Percentiles rank a stretch among this genome's conserved stretches.
Conservation (phyloP, 768 basidiomycete genomes). For the Pulveroboletus sp. region DNA sequence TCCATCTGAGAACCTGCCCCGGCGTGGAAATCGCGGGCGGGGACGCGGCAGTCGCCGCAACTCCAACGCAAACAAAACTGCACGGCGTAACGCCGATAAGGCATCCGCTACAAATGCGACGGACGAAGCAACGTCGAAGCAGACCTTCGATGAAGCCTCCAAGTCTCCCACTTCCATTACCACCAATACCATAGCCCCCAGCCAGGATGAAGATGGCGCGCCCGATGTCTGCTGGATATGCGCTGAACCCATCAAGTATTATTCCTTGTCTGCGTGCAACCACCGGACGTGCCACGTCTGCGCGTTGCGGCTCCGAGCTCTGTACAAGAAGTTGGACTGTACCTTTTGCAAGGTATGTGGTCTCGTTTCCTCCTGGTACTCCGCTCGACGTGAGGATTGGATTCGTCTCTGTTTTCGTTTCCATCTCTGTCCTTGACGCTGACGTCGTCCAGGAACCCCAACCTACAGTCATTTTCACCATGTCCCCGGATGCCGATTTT, state of each 20-base stretch:
- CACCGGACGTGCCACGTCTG: constrained; percentile 96
- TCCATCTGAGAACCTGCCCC: constrained; percentile 1
- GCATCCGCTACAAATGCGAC: not conserved
- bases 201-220: constrained; percentile 34
- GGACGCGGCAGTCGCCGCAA: constrained; percentile 13
- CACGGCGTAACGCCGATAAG: constrained; percentile 3
- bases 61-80: constrained; percentile 4
- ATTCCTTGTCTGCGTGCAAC: constrained; percentile 83
- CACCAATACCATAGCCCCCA: constrained; percentile 5
- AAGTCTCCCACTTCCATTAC: not conserved
- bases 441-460: constrained; percentile 57
- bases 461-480: constrained; percentile 69
- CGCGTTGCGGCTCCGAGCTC: constrained; percentile 75
- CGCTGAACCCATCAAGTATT: constrained; percentile 90
- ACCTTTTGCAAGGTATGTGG: constrained; percentile 84
- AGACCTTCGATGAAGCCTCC: not conserved
- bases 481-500: constrained; percentile 58
- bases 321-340: constrained; percentile 93
- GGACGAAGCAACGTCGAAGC: not conserved
- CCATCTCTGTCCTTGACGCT: not conserved
- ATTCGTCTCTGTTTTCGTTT: too few species aligned
- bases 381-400: too few species aligned
- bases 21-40: constrained; percentile 20
- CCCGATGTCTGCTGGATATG: constrained; percentile 80
- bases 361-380: too few species aligned